Base-by-base conservation (phyloP, 345 rosid species). In the Dipteronia sinensis region DNA sequence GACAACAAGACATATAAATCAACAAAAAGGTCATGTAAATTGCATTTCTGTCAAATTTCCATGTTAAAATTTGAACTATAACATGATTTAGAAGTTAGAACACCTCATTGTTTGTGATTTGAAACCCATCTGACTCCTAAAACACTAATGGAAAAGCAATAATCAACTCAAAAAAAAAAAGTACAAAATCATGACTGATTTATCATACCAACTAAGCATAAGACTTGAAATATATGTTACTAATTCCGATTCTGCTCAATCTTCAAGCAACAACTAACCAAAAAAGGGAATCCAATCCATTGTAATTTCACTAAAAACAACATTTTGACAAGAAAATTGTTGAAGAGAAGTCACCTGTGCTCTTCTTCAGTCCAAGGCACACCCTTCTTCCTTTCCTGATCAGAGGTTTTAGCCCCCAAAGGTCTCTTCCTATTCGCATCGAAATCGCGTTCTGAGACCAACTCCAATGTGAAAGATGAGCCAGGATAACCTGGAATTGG, bases 321-420 rank as follows among this genome's bases (percentile, higher is more conserved):
- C 23, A 65, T 10, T 49, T 31, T 13, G 44, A 61, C 6, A 53
- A 15, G 58, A 53, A 55, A 65, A 63, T 64, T n/a, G 9, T 23
- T 70, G 58, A 69, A 71, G 49, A 65, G 59, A 38, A 82, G 17
- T 69, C 47, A 94, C 99, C 97, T 92, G 90, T 96, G 99, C 66
- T 96, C 99, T 49, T 92, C 98, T 80, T 96, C 93, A 17, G 99
- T 96, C 99, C 99, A 96, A 4, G 97, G 98, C n/a, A 92, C 92
- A 2, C 98, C 99, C 77, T 91, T 96, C 86, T 90, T 94, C 76
- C 97, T 88, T 71, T 91, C 97, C 12, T 94, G 97, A 76, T 96
- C 98, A 80, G 71, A 61, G 58, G 76, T 82, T 79, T 83, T 88
- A 13, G 77, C 71, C 46, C 83, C 86, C 13, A 51, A 68, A 74